These are phyloP conservation scores for Mentha longifolia DNA, from an alignment of 257 asterid genomes.

Conservation along the genomic window DNA sequence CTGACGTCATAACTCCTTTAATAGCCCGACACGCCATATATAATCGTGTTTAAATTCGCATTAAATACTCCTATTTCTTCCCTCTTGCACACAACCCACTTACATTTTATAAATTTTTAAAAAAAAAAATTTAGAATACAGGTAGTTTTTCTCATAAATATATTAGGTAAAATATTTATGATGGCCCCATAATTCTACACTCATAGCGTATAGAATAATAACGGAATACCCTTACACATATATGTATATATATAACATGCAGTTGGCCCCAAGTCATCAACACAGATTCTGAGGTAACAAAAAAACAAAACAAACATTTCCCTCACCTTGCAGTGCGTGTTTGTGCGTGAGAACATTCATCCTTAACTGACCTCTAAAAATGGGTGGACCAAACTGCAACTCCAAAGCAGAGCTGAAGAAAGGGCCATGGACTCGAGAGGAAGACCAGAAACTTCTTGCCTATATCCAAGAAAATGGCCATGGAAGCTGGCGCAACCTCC, in stretches of 20 bases:
- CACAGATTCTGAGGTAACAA: neutral
- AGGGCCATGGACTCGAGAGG: conserved; percentile 71
- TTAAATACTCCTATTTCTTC: neutral
- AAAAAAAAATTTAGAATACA: neutral
- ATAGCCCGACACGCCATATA: conserved; percentile 18
- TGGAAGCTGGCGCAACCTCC: conserved; percentile 66
- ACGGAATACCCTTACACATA: neutral
- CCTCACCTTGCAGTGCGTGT: conserved; percentile 22
- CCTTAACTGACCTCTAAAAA: conserved; percentile 13
- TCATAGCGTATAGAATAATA: neutral
- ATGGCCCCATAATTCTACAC: neutral
- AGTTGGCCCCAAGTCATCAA: neutral
- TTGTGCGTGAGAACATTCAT: neutral
- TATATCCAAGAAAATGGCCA: conserved; percentile 51
- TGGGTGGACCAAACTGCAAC: conserved; percentile 30
- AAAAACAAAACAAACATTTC: neutral
- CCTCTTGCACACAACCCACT: neutral
- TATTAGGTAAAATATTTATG: conserved; percentile 41
- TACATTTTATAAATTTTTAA: neutral
- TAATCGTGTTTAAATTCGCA: neutral
- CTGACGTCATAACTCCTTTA: conserved; percentile 28
- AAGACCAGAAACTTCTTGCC: conserved; percentile 57
- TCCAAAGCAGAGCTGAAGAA: conserved; percentile 49
- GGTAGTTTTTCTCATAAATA: conserved; percentile 44
- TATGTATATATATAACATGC: neutral